Evolutionary conservation across 345 rosid genomes (phyloP), one percentile per base, ranked within the genome.

Genomic region (Dimocarpus longan): DNA sequence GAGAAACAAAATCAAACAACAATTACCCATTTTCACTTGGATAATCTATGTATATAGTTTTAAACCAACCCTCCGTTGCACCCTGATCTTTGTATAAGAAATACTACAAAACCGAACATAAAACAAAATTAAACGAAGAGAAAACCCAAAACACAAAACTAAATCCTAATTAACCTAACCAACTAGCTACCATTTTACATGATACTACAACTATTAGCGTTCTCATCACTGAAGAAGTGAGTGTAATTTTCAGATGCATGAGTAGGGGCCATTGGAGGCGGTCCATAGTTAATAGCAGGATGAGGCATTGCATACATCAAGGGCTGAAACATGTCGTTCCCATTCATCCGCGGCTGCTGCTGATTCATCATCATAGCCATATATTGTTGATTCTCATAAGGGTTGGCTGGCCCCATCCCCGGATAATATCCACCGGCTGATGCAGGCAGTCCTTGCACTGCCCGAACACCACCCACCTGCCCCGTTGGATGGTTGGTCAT

Each of bases 181-280:
- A 60, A 5, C 26, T 0, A 19, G 5, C 6, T 54, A 13, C 1
- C 21, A 60, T 19, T 0, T 93, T 89, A 96, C 99, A 93, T 97
- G 78, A 97, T 79, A 82, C 88, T 93, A 87, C 99, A 94, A 83
- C 98, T 87, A 62, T 88, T 79, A 0, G 98, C 74, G 60, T 94
- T 97, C 90, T 97, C 98, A 85, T 97, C 99, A 54, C 92, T 97
- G 80, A 97, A 91, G 89, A 79, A 83, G 79, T 93, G 84, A 12
- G 94, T 85, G 81, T 90, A 93, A 8, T 89, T 83, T 71, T 92
- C 98, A 11, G 84, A 11, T 37, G 37, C 84, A 0, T 88, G 86
- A 0, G 86, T 84, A 3, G 88, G 90, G 88, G 88, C 85, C 0
- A 59, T 60, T 60, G 65, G 65, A 60, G 88, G 92, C 16, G 63